phyloP scores from a whole-genome alignment of 768 basidiomycete genomes.

The Cystofilobasidium ferigula region DNA sequence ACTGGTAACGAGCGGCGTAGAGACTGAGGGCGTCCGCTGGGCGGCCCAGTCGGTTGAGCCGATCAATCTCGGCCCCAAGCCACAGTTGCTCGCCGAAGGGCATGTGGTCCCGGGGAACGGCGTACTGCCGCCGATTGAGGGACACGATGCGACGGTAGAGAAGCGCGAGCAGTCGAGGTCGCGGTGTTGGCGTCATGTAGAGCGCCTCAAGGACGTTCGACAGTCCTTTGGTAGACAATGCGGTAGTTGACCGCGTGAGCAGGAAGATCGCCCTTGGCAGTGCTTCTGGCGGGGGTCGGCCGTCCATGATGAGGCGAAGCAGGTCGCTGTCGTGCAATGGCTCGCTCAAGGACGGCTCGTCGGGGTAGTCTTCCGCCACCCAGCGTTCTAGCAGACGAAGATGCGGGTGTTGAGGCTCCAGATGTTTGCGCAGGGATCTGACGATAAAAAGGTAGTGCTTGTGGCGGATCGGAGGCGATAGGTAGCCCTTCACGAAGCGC shows the following conservation, averaged over 20 bases:
- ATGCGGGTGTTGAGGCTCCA: not conserved
- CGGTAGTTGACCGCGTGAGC: not conserved
- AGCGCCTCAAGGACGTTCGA: conserved; percentile 9
- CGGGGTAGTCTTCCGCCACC: not conserved
- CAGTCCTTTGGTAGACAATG: not conserved
- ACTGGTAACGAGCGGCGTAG: conserved; percentile 7
- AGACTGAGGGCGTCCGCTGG: conserved; percentile 6
- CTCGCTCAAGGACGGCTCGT: not conserved
- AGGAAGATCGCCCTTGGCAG: not conserved
- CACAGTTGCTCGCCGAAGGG: not conserved
- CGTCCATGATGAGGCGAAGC: not conserved
- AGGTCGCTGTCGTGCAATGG: not conserved
- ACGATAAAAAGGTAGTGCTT: not conserved
- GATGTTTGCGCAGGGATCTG: not conserved
- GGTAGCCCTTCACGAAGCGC: not conserved
- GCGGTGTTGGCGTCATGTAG: not conserved
- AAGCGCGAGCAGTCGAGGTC: not conserved
- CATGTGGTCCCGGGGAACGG: too few relatives aligned
- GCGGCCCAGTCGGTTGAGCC: not conserved
- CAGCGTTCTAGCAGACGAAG: not conserved
- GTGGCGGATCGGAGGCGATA: not conserved
- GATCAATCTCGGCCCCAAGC: conserved; percentile 6
- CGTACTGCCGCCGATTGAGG: too few relatives aligned
- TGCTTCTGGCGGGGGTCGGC: not conserved
- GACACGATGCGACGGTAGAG: not conserved